Evolutionary conservation across 495 filamentous ascomycete genomes (phyloP), one percentile per base, ranked within the genome.

Genomic region (Aspergillus campestris): DNA sequence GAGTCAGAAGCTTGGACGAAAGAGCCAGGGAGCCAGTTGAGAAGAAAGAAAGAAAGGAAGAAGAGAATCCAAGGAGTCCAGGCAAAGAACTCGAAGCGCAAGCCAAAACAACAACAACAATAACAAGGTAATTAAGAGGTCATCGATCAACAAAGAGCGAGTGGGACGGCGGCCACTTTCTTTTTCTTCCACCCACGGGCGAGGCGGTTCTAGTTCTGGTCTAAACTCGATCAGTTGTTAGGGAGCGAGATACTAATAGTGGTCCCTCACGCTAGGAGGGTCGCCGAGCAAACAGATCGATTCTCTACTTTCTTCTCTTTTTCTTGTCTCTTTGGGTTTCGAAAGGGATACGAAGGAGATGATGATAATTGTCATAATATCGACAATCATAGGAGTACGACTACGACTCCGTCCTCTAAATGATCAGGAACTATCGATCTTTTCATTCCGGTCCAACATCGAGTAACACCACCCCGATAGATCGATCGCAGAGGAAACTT

Each of bases 31-130:
- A 46, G 44, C 38, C 29, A 44, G 34, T 43, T 42, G 14, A 49
- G 48, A 44, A 46, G 50, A 38, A 41, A 38, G 45, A 52, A 50
- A 61, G 49, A 53, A 58, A 59, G 42, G 58, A 52, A 52, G 57
- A 53, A 37, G 13, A 45, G 40, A 41, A 24, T 24, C 1, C 34
- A 45, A 31, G 45, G 44, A 28, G 34, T 40, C 31, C 46, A 47
- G 48, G 34, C 29, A 42, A 55, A 40, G 47, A 51, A 39, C 34
- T n/a, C 42, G 38, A 31, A 45, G 38, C 18, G 18, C 18, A 46
- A 44, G n/a, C 42, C 14, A 51, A 31, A 36, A 47, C 34, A 48
- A 47, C 14, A 51, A 44, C 39, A 53, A 44, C 45, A 55, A 47
- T 40, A 51, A 51, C 34, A 44, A 24, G 18, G 18, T 24, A 24